Evolutionary conservation across 768 basidiomycete species (phyloP).

Genomic region (Nidularia pulvinata): DNA sequence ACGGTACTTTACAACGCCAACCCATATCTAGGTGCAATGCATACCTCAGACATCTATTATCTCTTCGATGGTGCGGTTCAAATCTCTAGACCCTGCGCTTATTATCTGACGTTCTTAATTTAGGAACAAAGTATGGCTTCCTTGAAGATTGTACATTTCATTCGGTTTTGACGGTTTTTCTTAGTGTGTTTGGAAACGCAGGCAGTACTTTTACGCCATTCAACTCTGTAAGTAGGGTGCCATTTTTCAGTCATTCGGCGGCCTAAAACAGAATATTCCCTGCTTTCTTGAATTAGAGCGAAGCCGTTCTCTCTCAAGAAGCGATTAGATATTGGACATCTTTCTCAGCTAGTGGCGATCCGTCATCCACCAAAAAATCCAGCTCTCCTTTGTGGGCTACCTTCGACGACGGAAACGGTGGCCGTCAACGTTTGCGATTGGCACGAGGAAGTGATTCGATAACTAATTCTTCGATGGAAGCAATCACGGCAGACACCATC

Average conservation of each 20-base stretch:
- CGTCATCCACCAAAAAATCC: slow-evolving; percentile 14
- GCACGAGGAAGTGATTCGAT: slow-evolving; percentile 17
- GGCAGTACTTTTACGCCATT: slow-evolving; percentile 29
- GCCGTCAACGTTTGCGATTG: slow-evolving; percentile 15
- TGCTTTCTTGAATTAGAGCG: slow-evolving; percentile 22
- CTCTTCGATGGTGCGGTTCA: slow-evolving; percentile 34
- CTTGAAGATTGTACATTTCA: not conserved
- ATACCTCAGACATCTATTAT: slow-evolving; percentile 42
- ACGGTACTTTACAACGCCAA: slow-evolving; percentile 29
- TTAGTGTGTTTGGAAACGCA: slow-evolving; percentile 25
- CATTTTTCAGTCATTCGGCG: not conserved
- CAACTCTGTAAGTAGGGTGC: slow-evolving; percentile 22
- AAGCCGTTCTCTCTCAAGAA: slow-evolving; percentile 30
- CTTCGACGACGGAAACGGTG: slow-evolving; percentile 10
- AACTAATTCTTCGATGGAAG: slow-evolving; percentile 24
- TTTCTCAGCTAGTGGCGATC: slow-evolving; percentile 27
- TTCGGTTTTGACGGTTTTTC: not conserved
- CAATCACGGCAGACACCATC: slow-evolving; percentile 22
- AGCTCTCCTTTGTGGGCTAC: slow-evolving; percentile 20
- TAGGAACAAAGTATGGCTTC: slow-evolving; percentile 24
- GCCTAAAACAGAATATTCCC: too few relatives aligned
- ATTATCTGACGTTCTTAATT: not conserved
- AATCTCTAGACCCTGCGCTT: not conserved
- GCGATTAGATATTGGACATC: slow-evolving; percentile 46
- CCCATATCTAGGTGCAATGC: slow-evolving; percentile 37